phyloP scores from a whole-genome alignment of 345 rosid genomes.

The Brassica incana region DNA sequence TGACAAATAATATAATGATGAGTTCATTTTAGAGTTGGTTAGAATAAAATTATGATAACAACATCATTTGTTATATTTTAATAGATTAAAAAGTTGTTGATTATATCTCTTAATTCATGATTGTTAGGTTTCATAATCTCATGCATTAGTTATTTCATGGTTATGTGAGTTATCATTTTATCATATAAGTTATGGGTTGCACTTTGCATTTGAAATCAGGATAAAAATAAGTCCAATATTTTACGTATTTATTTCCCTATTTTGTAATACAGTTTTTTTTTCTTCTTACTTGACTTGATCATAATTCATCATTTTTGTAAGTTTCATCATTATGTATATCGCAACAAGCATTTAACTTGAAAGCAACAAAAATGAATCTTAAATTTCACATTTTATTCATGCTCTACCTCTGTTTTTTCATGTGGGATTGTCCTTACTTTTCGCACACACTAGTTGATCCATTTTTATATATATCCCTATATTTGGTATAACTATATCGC shows the following conservation, averaged over 20 bases:
- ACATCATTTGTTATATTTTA: conserved; percentile 21
- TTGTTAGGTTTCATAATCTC: background rate
- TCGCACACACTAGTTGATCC: conserved; percentile 19
- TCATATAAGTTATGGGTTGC: background rate
- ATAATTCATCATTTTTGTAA: conserved; percentile 9
- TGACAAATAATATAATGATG: conserved; percentile 28
- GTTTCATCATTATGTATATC: conserved; percentile 32
- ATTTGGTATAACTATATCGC: background rate
- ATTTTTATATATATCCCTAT: background rate
- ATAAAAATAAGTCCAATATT: background rate
- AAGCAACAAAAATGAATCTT: conserved; percentile 37
- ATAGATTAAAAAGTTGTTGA: conserved; percentile 17
- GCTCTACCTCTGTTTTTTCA: conserved; percentile 14
- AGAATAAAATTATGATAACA: conserved; percentile 27
- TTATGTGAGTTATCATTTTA: background rate
- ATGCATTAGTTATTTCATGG: background rate
- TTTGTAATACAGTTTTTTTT: background rate
- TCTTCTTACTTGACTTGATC: background rate
- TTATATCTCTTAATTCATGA: conserved; percentile 21
- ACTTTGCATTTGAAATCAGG: background rate
- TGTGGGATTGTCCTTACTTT: conserved; percentile 36
- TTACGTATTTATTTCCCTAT: background rate
- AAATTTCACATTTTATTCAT: conserved; percentile 33
- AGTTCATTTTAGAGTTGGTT: conserved; percentile 26
- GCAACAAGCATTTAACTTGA: conserved; percentile 25